phyloP scores from a whole-genome alignment of 1,139 yeast species.

The Candida tropicalis region DNA sequence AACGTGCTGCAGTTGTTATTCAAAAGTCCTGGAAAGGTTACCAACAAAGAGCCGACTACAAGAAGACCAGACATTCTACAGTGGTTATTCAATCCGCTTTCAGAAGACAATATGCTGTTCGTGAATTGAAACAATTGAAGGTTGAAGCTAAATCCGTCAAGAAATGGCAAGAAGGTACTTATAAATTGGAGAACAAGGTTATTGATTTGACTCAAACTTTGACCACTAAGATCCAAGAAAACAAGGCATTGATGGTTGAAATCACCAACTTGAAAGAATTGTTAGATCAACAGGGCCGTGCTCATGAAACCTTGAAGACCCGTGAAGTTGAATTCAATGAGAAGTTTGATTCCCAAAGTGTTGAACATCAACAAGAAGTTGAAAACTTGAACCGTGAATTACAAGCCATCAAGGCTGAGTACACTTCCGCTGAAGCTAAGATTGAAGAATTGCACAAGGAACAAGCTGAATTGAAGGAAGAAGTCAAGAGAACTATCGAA shows the following conservation, averaged over 20 bases:
- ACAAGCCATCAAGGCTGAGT: slow-evolving; percentile 56
- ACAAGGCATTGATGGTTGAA: slow-evolving; percentile 67
- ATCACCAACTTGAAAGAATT: slow-evolving; percentile 57
- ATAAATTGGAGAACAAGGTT: slow-evolving; percentile 91
- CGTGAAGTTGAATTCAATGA: slow-evolving; percentile 59
- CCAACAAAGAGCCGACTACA: slow-evolving; percentile 49
- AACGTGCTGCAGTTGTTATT: slow-evolving; percentile 65
- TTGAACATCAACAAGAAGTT: slow-evolving; percentile 53
- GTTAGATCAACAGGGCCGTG: slow-evolving; percentile 59
- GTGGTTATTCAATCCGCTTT: slow-evolving; percentile 75
- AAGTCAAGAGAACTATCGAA: slow-evolving; percentile 61
- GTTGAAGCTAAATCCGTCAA: slow-evolving; percentile 89
- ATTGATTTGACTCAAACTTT: slow-evolving; percentile 88
- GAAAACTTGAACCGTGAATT: slow-evolving; percentile 61
- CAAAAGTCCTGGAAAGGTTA: slow-evolving; percentile 72
- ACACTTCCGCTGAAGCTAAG: slow-evolving; percentile 62
- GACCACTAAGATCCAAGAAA: slow-evolving; percentile 77
- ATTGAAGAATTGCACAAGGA: slow-evolving; percentile 66
- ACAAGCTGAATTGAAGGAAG: slow-evolving; percentile 64
- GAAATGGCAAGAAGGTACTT: slow-evolving; percentile 88
- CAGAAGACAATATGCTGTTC: slow-evolving; percentile 75
- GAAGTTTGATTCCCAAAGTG: slow-evolving; percentile 46
- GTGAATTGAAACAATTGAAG: slow-evolving; percentile 63
- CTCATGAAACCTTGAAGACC: slow-evolving; percentile 57
- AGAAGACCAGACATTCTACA: slow-evolving; percentile 51